These are phyloP conservation scores for Aureobasidium mangrovei DNA, from an alignment of 2,329 filamentous ascomycete genomes.

Conservation along the genomic window DNA sequence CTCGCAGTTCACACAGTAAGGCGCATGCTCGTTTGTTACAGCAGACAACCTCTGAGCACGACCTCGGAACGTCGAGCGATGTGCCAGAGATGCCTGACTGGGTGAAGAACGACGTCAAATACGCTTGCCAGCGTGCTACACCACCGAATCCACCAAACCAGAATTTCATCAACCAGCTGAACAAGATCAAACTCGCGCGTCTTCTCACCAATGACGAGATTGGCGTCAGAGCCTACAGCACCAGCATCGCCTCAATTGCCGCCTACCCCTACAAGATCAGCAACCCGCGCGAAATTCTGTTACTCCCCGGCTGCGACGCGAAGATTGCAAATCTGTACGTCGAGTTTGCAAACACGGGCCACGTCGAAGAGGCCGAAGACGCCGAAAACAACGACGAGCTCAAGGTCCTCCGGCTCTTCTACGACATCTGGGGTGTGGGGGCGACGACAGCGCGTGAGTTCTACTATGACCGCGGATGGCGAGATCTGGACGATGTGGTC, in stretches of 20 bases:
- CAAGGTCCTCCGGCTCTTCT: constrained; percentile 59
- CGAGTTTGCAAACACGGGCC: constrained; percentile 57
- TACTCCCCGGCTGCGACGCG: constrained; percentile 67
- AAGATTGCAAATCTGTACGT: constrained; percentile 72
- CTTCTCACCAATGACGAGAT: constrained; percentile 66
- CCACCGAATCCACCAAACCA: constrained; percentile 62
- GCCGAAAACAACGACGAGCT: constrained; percentile 58
- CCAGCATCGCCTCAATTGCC: constrained; percentile 71
- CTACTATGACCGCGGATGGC: constrained; percentile 66
- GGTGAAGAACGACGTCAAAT: constrained; percentile 54
- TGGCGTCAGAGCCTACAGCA: constrained; percentile 78
- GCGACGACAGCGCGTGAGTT: constrained; percentile 73
- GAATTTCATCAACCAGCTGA: constrained; percentile 63
- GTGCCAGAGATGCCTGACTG: constrained; percentile 63
- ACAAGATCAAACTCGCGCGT: constrained; percentile 63
- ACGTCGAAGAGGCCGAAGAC: constrained; percentile 54
- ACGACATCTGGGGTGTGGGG: constrained; percentile 87
- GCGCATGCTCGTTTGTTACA: constrained; percentile 45
- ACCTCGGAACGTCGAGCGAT: constrained; percentile 41
- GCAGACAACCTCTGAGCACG: constrained; percentile 71
- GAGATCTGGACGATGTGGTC: constrained; percentile 75
- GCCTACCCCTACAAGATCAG: constrained; percentile 62
- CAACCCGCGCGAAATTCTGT: constrained; percentile 34
- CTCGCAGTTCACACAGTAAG: constrained; percentile 1
- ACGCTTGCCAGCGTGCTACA: constrained; percentile 74